Conservation (phyloP, 805 yeast species). For the Nakazawaea wickerhamii region DNA sequence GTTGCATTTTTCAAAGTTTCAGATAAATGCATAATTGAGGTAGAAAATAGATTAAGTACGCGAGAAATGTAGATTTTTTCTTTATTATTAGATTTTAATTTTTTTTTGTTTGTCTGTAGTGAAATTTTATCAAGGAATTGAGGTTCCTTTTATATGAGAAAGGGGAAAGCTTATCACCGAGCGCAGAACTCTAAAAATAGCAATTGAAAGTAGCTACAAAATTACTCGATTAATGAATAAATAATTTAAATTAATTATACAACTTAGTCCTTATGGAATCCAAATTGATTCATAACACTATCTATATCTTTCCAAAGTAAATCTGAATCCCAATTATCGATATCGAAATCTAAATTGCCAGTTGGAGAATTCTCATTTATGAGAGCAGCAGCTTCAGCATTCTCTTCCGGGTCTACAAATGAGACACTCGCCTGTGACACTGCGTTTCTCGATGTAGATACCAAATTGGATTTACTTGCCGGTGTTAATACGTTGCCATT, state of each 20-base stretch:
- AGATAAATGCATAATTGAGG: conserved; percentile 28
- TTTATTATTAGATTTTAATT: background rate
- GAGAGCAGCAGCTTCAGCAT: background rate
- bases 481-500: conserved; percentile 10
- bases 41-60: background rate
- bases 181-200: no score
- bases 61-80: background rate
- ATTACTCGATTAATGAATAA: background rate
- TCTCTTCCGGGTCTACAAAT: conserved; percentile 2
- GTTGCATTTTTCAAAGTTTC: conserved; percentile 33
- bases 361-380: conserved; percentile 6
- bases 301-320: conserved; percentile 78
- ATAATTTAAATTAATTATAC: background rate
- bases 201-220: no score
- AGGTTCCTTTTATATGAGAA: no score
- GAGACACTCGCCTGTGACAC: conserved; percentile 2
- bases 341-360: conserved; percentile 12
- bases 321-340: conserved; percentile 39
- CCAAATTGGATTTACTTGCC: conserved; percentile 6
- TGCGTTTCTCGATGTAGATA: conserved; percentile 4
- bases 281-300: conserved; percentile 86
- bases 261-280: conserved; percentile 46
- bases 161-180: no score
- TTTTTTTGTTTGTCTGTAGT: no score
- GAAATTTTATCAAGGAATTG: no score